Conservation (phyloP, 1,139 yeast genomes). For the Suhomyces wounanorum region DNA sequence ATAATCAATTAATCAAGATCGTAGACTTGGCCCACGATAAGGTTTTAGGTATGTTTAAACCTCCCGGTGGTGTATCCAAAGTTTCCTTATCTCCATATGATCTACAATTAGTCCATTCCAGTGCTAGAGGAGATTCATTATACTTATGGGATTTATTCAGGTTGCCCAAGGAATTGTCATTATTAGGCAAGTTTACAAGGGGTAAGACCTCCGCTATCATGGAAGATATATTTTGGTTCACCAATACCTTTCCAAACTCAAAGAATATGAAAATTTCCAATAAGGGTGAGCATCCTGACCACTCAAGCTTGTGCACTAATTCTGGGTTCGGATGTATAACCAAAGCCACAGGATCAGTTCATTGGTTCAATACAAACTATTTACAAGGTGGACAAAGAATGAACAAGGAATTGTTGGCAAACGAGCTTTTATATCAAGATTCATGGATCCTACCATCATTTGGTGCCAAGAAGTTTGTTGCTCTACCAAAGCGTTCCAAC, state of each 20-base stretch:
- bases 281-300: not conserved
- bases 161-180: constrained; percentile 51
- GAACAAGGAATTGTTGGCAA: not conserved
- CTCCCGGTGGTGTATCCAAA: constrained; percentile 60
- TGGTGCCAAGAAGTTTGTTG: constrained; percentile 34
- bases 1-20: constrained; percentile 42
- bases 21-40: constrained; percentile 49
- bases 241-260: constrained; percentile 21
- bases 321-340: constrained; percentile 59
- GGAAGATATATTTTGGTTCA: constrained; percentile 56
- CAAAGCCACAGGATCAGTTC: constrained; percentile 59
- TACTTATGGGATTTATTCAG: constrained; percentile 66
- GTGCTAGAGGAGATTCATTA: constrained; percentile 61
- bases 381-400: constrained; percentile 36
- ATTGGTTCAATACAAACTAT: constrained; percentile 56
- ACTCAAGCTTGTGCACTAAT: constrained; percentile 27
- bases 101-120: constrained; percentile 57
- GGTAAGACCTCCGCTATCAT: constrained; percentile 66
- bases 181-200: constrained; percentile 60
- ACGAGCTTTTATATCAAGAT: constrained; percentile 29
- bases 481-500: constrained; percentile 25
- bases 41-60: constrained; percentile 55
- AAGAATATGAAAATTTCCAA: not conserved
- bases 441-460: constrained; percentile 45
- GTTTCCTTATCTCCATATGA: constrained; percentile 67